Base-by-base conservation (phyloP, 768 basidiomycete species). In the Boletus tomentosulus region DNA sequence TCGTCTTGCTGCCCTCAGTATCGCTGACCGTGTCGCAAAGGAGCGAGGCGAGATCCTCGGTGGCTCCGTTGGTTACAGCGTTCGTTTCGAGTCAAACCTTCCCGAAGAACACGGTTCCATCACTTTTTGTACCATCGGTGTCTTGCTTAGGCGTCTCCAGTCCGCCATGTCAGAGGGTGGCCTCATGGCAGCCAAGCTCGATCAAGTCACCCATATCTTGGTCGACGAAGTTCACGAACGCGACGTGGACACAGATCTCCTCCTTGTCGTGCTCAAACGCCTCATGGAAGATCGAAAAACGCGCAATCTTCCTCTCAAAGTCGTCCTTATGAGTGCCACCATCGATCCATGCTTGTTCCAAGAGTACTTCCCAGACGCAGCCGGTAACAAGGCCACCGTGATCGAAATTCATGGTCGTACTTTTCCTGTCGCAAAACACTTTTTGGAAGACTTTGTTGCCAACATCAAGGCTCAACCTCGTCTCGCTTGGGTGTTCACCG, bases 191-290 rank as follows among this genome's bases (percentile, higher is more conserved):
- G 56, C 73, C 33, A 66, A 55, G 64, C 72, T 96, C 54, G 92
- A 95, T 60, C 77, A 84, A 49, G 78, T 96, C 48, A 92, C 92
- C 9, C 95, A 97, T 67, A 82, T 98, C 54, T 71, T 97, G 43
- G 92, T 98, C 27, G 95, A 98, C 67, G 94, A 98, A 73, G 94
- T 93, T 4, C 95, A 98, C 68, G 95, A 97, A 71, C 86, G 95
- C 28, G 92, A 96, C 60, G 83, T 96, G 55, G 93, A 97, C 64
- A 95, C 92, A 0, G 95, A 97, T 69, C 73, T 97, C 24, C 73
- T 93, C 41, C 80, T 98, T 16, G 90, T 93, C 53, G 91, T 94
- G 6, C 78, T 98, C 51, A 94, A 95, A 69, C 82, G 90, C 24
- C 71, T 95, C 24, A 70, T 95, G 63, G 80, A 78, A 6, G 86